Evolutionary conservation across 2,329 filamentous ascomycete species (phyloP).

Genomic region (Fusarium luffae): DNA sequence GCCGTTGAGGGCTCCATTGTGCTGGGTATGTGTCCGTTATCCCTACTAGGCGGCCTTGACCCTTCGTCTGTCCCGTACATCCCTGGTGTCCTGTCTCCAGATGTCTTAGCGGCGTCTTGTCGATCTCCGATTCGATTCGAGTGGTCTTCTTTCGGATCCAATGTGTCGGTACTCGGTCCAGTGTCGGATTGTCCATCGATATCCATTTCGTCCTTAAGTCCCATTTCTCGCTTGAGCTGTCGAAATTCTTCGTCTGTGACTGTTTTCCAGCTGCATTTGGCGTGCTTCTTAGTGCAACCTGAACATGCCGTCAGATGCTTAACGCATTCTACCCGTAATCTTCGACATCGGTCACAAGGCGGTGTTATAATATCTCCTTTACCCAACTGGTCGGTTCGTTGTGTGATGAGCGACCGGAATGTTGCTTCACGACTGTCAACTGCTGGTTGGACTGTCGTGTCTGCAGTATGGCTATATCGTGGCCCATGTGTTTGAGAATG

Average conservation of each 20-base stretch:
- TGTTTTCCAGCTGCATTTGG: constrained; percentile 86
- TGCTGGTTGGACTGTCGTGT: constrained; percentile 39
- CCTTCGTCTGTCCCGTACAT: constrained; percentile 33
- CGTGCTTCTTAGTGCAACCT: constrained; percentile 90
- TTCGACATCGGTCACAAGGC: constrained; percentile 84
- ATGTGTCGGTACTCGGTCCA: constrained; percentile 21
- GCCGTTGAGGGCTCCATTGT: constrained; percentile 39
- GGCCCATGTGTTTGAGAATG: constrained; percentile 34
- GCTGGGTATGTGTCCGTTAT: constrained; percentile 30
- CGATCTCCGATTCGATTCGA: constrained; percentile 23
- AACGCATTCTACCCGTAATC: constrained; percentile 82
- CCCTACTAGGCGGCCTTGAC: constrained; percentile 39
- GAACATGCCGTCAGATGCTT: constrained; percentile 89
- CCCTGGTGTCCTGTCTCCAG: constrained; percentile 38
- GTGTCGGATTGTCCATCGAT: constrained; percentile 32
- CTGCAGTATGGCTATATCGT: constrained; percentile 40
- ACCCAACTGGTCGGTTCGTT: constrained; percentile 78
- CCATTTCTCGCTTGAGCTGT: constrained; percentile 46
- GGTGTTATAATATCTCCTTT: constrained; percentile 82
- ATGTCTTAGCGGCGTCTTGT: constrained; percentile 27
- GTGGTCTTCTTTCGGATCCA: constrained; percentile 28
- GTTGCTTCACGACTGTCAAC: constrained; percentile 47
- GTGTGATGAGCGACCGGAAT: constrained; percentile 70
- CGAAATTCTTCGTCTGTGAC: constrained; percentile 76
- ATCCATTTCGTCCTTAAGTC: constrained; percentile 30